A percentile compares a stretch with the other conserved stretches of the same genome.
phyloP scores from a whole-genome alignment of 306 rosid species.

The Vicia faba region DNA sequence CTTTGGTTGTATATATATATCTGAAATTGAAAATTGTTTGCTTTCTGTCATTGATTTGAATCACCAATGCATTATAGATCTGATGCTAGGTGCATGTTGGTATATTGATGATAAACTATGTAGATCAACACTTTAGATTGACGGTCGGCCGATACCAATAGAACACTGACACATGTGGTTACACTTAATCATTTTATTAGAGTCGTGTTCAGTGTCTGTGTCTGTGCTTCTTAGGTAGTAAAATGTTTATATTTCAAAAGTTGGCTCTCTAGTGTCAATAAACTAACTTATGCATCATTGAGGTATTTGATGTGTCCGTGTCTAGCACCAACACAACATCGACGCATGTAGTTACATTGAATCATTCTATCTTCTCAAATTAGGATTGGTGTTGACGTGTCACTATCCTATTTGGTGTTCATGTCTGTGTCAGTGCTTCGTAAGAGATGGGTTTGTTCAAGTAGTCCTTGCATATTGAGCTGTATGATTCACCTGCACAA shows the following conservation, averaged over 20 bases:
- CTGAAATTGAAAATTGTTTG: constrained; percentile 31
- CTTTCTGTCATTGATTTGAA: constrained; percentile 25
- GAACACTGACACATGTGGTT: not conserved
- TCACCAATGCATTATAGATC: constrained; percentile 27
- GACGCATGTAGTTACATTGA: not conserved
- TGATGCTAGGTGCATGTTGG: constrained; percentile 18
- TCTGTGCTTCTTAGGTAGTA: not conserved
- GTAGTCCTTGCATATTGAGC: too few relatives aligned
- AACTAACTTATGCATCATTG: constrained; percentile 1
- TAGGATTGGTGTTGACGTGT: not conserved
- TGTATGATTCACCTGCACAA: too few relatives aligned
- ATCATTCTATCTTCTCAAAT: not conserved
- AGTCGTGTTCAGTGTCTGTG: not conserved
- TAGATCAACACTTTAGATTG: not conserved
- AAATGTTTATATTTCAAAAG: not conserved
- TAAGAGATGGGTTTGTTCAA: constrained; percentile 1
- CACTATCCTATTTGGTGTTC: not conserved
- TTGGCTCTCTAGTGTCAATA: not conserved
- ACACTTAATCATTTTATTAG: not conserved
- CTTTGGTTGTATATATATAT: constrained; percentile 4
- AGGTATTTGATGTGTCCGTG: not conserved
- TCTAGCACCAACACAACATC: not conserved
- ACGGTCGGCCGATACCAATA: not conserved
- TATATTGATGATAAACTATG: not conserved
- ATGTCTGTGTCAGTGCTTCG: not conserved